Evolutionary conservation across 1,284 basidiomycete genomes (phyloP).

Genomic region (Cutaneotrichosporon sp.): DNA sequence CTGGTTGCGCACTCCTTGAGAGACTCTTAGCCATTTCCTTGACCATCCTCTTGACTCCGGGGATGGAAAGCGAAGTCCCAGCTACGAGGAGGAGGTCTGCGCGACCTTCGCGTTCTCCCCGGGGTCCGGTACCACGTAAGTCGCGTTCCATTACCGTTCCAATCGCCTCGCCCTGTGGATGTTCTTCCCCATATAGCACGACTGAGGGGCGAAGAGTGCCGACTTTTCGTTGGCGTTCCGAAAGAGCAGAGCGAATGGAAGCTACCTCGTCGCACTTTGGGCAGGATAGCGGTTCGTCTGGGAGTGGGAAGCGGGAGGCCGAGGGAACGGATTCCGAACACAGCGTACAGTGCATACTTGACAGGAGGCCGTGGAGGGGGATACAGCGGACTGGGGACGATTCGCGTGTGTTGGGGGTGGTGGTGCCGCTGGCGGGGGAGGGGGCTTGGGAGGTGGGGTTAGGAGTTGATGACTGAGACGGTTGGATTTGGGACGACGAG

Average conservation of each 20-base stretch:
- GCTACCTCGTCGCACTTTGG: slow-evolving; percentile 73
- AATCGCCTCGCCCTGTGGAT: slow-evolving; percentile 83
- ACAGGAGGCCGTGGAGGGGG: slow-evolving; percentile 83
- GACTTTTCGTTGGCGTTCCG: slow-evolving; percentile 76
- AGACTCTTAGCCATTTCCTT: slow-evolving; percentile 85
- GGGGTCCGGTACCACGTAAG: slow-evolving; percentile 60
- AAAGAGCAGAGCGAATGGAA: slow-evolving; percentile 66
- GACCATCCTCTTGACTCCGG: slow-evolving; percentile 89
- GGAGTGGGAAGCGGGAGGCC: slow-evolving; percentile 60
- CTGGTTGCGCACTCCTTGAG: slow-evolving; percentile 52
- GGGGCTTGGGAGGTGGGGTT: not conserved
- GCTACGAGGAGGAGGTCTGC: slow-evolving; percentile 81
- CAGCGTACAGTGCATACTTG: slow-evolving; percentile 73
- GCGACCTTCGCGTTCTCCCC: slow-evolving; percentile 38
- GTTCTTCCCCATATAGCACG: slow-evolving; percentile 85
- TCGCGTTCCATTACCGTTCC: slow-evolving; percentile 75
- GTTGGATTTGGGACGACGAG: not conserved
- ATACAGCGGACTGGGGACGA: slow-evolving; percentile 62
- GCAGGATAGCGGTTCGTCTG: slow-evolving; percentile 65
- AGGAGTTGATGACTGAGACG: not conserved
- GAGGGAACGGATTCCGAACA: slow-evolving; percentile 73
- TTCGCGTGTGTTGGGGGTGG: not conserved
- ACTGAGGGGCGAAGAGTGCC: slow-evolving; percentile 82
- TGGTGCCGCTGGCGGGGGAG: not conserved
- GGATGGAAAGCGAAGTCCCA: slow-evolving; percentile 84